phyloP scores from a whole-genome alignment of 2,329 filamentous ascomycete genomes.

The Diaporthe destruens region DNA sequence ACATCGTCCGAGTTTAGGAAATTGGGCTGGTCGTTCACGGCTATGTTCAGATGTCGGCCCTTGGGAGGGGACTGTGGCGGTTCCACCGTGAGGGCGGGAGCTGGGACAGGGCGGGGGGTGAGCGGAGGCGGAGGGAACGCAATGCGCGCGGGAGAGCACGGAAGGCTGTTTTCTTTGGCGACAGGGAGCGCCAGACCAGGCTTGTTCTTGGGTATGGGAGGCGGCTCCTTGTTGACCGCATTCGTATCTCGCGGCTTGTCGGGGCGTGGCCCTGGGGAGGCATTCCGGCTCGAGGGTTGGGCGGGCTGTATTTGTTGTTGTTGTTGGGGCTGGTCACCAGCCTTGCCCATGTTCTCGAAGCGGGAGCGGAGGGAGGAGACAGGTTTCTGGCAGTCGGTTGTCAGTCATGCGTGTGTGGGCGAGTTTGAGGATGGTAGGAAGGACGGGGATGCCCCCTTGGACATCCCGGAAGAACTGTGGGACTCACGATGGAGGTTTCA shows the following conservation, averaged over 20 bases:
- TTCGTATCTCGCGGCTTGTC: constrained; percentile 57
- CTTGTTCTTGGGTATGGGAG: constrained; percentile 53
- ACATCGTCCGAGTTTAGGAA: constrained; percentile 63
- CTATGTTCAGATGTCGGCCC: constrained; percentile 51
- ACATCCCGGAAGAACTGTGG: not conserved
- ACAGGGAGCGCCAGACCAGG: constrained; percentile 45
- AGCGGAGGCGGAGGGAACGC: constrained; percentile 60
- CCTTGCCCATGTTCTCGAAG: constrained; percentile 81
- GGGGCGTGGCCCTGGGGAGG: constrained; percentile 55
- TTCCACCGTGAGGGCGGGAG: constrained; percentile 75
- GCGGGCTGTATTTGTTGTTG: constrained; percentile 51
- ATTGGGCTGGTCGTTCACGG: constrained; percentile 57
- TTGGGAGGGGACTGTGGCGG: constrained; percentile 79
- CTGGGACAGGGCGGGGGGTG: constrained; percentile 59
- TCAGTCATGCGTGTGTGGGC: constrained; percentile 45
- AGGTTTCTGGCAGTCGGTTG: constrained; percentile 69
- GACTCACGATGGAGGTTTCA: constrained; percentile 79
- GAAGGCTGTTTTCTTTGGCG: constrained; percentile 45
- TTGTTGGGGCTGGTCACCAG: constrained; percentile 51
- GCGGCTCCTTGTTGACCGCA: constrained; percentile 53
- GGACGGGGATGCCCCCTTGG: not conserved
- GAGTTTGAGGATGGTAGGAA: constrained; percentile 40
- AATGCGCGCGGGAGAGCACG: constrained; percentile 43
- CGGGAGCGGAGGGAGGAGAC: constrained; percentile 85
- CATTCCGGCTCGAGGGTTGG: constrained; percentile 50